These are phyloP conservation scores for Cercospora janseana DNA, from an alignment of 2,329 filamentous ascomycete genomes.

Conservation along the genomic window DNA sequence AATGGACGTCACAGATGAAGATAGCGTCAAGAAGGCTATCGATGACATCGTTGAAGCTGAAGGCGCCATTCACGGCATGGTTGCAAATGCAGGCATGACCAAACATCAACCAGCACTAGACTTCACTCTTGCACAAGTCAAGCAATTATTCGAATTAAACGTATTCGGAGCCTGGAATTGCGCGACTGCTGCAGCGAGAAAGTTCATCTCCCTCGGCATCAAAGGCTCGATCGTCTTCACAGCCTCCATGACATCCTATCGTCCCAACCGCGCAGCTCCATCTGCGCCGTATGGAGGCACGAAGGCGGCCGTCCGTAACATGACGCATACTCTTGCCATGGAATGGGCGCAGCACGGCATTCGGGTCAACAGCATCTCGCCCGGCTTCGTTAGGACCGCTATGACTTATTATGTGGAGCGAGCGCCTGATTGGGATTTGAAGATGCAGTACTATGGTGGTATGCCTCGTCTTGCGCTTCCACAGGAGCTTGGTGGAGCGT, in stretches of 20 bases:
- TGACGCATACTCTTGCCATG: conserved; percentile 42
- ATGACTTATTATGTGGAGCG: conserved; percentile 53
- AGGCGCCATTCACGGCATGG: conserved; percentile 33
- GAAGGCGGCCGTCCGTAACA: conserved; percentile 45
- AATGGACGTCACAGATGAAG: conserved; percentile 34
- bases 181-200: conserved; percentile 44
- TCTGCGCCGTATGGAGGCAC: conserved; percentile 44
- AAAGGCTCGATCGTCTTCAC: conserved; percentile 51
- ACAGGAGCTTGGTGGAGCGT: conserved; percentile 52
- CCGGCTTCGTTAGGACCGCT: conserved; percentile 38
- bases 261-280: conserved; percentile 42
- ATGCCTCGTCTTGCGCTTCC: conserved; percentile 54
- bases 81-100: conserved; percentile 35
- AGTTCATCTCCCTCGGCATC: conserved; percentile 48
- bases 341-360: conserved; percentile 39
- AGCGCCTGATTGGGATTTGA: conserved; percentile 52
- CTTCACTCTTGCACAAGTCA: conserved; percentile 33
- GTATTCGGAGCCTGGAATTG: conserved; percentile 49
- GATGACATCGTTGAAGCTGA: conserved; percentile 31
- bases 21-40: conserved; percentile 30
- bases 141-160: conserved; percentile 39
- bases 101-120: conserved; percentile 37
- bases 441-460: conserved; percentile 56
- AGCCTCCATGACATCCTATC: conserved; percentile 49
- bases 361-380: conserved; percentile 36